These are phyloP conservation scores for Peronospora belbahrii DNA, from an alignment of 352 stramenopile species.

Conservation along the genomic window DNA sequence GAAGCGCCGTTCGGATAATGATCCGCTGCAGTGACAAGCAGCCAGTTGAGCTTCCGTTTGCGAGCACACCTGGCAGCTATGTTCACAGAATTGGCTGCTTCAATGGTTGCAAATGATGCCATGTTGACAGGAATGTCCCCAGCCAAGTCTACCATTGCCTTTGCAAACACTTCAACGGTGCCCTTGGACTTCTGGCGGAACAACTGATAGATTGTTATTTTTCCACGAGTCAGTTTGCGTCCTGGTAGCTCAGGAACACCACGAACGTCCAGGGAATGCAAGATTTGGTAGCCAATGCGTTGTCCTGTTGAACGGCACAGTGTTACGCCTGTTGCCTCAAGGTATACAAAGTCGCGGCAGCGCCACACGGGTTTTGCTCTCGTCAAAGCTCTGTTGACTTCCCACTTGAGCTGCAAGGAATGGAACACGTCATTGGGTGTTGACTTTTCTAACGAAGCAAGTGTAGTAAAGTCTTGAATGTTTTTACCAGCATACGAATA, in stretches of 20 bases:
- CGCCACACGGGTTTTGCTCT: slow-evolving; percentile 23
- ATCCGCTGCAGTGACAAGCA: slow-evolving; percentile 13
- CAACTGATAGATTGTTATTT: slow-evolving; percentile 22
- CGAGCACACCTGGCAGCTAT: slow-evolving; percentile 17
- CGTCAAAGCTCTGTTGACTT: slow-evolving; percentile 13
- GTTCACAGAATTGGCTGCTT: slow-evolving; percentile 11
- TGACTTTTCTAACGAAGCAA: slow-evolving; percentile 14
- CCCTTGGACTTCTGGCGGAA: slow-evolving; percentile 28
- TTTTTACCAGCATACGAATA: slow-evolving; percentile 22
- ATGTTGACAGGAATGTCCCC: slow-evolving; percentile 14
- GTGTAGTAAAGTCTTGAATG: slow-evolving; percentile 22
- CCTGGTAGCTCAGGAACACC: slow-evolving; percentile 26
- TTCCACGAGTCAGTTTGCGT: slow-evolving; percentile 26
- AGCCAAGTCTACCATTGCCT: slow-evolving; percentile 19
- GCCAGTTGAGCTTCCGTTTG: slow-evolving; percentile 27
- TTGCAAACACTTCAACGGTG: slow-evolving; percentile 28
- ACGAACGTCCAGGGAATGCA: slow-evolving; percentile 38
- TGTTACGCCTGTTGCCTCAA: slow-evolving; percentile 32
- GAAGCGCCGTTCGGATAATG: slow-evolving; percentile 4
- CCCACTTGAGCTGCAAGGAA: slow-evolving; percentile 25
- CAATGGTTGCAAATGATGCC: slow-evolving; percentile 9
- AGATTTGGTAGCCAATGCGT: slow-evolving; percentile 35
- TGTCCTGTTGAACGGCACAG: slow-evolving; percentile 18
- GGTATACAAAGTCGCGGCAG: slow-evolving; percentile 39
- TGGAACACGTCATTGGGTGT: slow-evolving; percentile 21